Evolutionary conservation across 192 early-diverging fungal species (phyloP), one percentile per base, ranked within the genome.

Genomic region (Rhizophlyctis rosea): DNA sequence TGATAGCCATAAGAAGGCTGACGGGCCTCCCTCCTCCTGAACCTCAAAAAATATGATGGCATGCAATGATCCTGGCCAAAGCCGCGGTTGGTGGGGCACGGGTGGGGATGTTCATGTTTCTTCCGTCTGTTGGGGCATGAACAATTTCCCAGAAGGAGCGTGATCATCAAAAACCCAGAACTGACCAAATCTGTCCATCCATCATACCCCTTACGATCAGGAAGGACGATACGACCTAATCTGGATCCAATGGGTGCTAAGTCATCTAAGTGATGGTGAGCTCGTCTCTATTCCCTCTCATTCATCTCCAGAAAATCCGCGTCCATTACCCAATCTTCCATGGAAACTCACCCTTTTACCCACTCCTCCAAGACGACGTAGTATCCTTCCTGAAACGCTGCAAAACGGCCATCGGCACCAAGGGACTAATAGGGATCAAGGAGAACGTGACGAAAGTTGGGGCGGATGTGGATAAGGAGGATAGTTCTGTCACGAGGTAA

Each of bases 201-300:
- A n/a, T n/a, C n/a, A n/a, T n/a, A n/a, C n/a, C n/a, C n/a, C n/a
- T n/a, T n/a, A n/a, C n/a, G n/a, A n/a, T n/a, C 34, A 67, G 59
- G 59, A 76, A 34, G 76, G 71, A 0, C 76, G 84, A 21, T 98
- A 96, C 74, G 91, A 95, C 61, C 73, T 93, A n/a, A 91, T 98
- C 33, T 98, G 96, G 96, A 93, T 89, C 68, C 96, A 98, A 74
- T 98, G 96, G 96, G 94, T 96, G 1, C 73, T 98, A 25, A 87
- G 90, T 25, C 94, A 98, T 74, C 78, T 98, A 60, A 95, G 88
- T 2, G 91, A 98, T 65, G 87, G 89, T 91, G 76, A 50, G 59
- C 31, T 35, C 4, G 21, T 31, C n/a, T 16, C n/a, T 34, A n/a
- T 23, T 57, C 36, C 24, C 16, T 16, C 14, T n/a, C 18, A n/a